Evolutionary conservation across 2,329 filamentous ascomycete genomes (phyloP).

Genomic region (Parastagonospora avenae): DNA sequence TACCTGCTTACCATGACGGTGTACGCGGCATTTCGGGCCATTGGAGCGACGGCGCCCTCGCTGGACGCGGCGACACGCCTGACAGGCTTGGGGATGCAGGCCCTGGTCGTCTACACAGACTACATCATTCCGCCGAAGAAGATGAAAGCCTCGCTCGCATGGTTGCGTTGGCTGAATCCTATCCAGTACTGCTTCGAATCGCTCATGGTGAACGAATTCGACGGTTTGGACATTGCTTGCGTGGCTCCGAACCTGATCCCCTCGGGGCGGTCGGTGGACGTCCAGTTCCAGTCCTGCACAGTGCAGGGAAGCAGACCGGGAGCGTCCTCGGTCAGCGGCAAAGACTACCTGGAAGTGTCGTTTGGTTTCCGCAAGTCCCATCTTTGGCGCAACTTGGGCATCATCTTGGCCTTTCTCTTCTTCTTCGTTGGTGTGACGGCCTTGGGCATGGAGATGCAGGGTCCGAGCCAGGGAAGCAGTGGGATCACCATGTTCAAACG

Average conservation of each 20-base stretch:
- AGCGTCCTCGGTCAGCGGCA: slow-evolving; percentile 57
- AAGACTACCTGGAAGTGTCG: slow-evolving; percentile 58
- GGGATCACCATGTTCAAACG: neutral
- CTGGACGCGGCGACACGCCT: slow-evolving; percentile 46
- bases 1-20: slow-evolving; percentile 57
- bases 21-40: slow-evolving; percentile 48
- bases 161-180: slow-evolving; percentile 81
- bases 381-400: slow-evolving; percentile 49
- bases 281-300: slow-evolving; percentile 57
- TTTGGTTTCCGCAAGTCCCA: slow-evolving; percentile 47
- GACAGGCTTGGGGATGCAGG: slow-evolving; percentile 48
- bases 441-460: neutral
- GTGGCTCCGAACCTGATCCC: slow-evolving; percentile 58
- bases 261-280: slow-evolving; percentile 52
- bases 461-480: neutral
- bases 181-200: slow-evolving; percentile 78
- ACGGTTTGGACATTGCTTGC: slow-evolving; percentile 62
- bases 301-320: slow-evolving; percentile 61
- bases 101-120: slow-evolving; percentile 42
- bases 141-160: slow-evolving; percentile 79
- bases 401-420: slow-evolving; percentile 49
- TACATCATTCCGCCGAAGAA: slow-evolving; percentile 48
- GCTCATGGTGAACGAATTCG: slow-evolving; percentile 79
- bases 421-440: slow-evolving; percentile 57
- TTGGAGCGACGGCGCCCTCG: slow-evolving; percentile 41